phyloP scores from a whole-genome alignment of 352 stramenopile genomes.

The Plasmopara viticola region DNA sequence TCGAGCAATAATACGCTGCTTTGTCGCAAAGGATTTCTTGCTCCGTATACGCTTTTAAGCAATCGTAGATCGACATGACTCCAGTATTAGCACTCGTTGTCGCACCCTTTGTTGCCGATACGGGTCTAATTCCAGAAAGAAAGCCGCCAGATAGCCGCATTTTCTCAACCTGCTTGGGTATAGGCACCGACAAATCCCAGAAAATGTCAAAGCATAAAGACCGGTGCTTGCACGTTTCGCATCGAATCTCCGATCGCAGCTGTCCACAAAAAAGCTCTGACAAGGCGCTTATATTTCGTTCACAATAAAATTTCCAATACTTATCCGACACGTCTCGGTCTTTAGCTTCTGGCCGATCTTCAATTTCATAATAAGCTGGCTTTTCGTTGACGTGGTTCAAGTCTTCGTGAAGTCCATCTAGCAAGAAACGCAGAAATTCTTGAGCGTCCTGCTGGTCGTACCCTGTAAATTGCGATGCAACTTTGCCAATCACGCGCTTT shows the following conservation, averaged over 20 bases:
- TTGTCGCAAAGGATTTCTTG: constrained; percentile 55
- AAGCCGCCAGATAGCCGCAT: constrained; percentile 35
- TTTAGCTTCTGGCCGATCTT: constrained; percentile 37
- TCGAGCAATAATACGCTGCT: constrained; percentile 66
- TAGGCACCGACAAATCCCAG: constrained; percentile 71
- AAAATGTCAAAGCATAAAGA: constrained; percentile 83
- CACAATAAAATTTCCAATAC: constrained; percentile 84
- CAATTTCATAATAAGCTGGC: constrained; percentile 71
- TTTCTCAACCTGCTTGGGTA: constrained; percentile 61
- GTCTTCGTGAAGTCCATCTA: constrained; percentile 85
- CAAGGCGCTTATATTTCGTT: constrained; percentile 59
- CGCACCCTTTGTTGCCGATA: constrained; percentile 5
- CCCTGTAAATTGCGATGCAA: constrained; percentile 58
- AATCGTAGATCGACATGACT: constrained; percentile 55
- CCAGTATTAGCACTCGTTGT: constrained; percentile 2
- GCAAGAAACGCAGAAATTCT: constrained; percentile 86
- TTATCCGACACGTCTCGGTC: constrained; percentile 63
- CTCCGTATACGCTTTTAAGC: constrained; percentile 64
- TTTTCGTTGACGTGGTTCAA: constrained; percentile 72
- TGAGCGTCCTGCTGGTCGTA: constrained; percentile 89
- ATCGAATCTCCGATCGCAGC: constrained; percentile 67
- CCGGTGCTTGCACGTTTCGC: constrained; percentile 59
- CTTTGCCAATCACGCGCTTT: constrained; percentile 70
- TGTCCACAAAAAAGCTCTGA: constrained; percentile 83
- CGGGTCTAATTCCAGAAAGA: constrained; percentile 16